Evolutionary conservation across 2,329 filamentous ascomycete genomes (phyloP).

Genomic region (Westerdykella sp.): DNA sequence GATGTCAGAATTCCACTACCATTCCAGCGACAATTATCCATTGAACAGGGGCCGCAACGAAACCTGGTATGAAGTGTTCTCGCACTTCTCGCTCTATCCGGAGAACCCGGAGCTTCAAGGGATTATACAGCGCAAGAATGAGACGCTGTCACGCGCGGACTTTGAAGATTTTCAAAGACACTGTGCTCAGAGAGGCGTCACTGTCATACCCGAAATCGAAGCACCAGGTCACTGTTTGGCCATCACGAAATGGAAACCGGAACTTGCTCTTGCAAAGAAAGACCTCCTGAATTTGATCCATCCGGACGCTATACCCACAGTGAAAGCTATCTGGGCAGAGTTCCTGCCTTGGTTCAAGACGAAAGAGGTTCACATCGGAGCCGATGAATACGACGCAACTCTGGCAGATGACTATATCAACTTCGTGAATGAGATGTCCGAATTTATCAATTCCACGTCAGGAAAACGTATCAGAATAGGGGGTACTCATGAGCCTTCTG

Average conservation of each 20-base stretch:
- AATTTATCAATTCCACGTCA: slow-evolving; percentile 26
- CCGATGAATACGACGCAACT: slow-evolving; percentile 32
- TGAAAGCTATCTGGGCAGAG: slow-evolving; percentile 35
- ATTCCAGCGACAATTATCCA: slow-evolving; percentile 47
- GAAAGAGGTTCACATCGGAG: slow-evolving; percentile 35
- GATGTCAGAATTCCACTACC: slow-evolving; percentile 47
- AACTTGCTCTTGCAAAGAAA: slow-evolving; percentile 32
- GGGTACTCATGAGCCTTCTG: slow-evolving; percentile 42
- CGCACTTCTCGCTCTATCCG: slow-evolving; percentile 40
- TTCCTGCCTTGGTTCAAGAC: slow-evolving; percentile 37
- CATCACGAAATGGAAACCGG: slow-evolving; percentile 37
- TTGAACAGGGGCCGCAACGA: slow-evolving; percentile 44
- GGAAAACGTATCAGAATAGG: slow-evolving; percentile 32
- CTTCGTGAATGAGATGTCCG: slow-evolving; percentile 34
- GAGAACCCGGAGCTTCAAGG: slow-evolving; percentile 31
- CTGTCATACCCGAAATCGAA: slow-evolving; percentile 35
- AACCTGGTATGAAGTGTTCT: slow-evolving; percentile 44
- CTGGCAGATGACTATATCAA: slow-evolving; percentile 35
- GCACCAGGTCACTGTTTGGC: slow-evolving; percentile 33
- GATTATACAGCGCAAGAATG: slow-evolving; percentile 32
- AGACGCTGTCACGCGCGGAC: slow-evolving; percentile 28
- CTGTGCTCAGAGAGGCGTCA: slow-evolving; percentile 32
- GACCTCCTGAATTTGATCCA: slow-evolving; percentile 34
- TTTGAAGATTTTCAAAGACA: slow-evolving; percentile 33
- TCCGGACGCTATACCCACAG: slow-evolving; percentile 31